Base-by-base conservation (phyloP, 352 stramenopile species). In the Phytophthora citricola region DNA sequence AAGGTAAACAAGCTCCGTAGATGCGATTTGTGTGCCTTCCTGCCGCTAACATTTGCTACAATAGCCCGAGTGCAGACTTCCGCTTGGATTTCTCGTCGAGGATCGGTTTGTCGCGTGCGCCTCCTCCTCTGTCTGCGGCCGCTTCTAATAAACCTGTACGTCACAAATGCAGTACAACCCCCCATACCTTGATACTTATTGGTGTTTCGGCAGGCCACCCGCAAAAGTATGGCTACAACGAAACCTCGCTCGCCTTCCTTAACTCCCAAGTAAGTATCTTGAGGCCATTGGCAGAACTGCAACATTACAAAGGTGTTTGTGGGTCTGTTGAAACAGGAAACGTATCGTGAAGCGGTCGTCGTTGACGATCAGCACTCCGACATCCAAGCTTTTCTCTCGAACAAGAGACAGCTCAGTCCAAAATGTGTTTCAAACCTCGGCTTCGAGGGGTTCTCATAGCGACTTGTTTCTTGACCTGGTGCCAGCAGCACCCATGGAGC, bases 11-110 rank as follows among this genome's bases (percentile, higher is more conserved):
- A 36, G 31, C 36, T 27, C 7, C 17, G 9, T 48, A 24, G 17
- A 0, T 55, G 24, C 20, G 8, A 2, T 53, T 7, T 12, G 9
- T 36, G 31, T 8, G 9, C 20, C 14, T 5, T 39, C 24, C 14
- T 46, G 38, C 14, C n/a, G 40, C 26, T 52, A 41, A 48, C 5
- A 38, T 29, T 62, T 57, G 34, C 17, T 41, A 14, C 20, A n/a
- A 29, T 14, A 58, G 48, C 6, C 34, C 26, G 14, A 87, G 74
- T 20, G 71, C 81, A 47, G 75, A 80, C 50, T 88, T 90, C 38
- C 77, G 81, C 5, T 47, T 90, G 14, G 66, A 88, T 49, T 82
- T 90, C 20, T 87, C 81, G 0, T 79, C 81, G 3, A 74, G 75
- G 2, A 68, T 81, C 20, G 75, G 55, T 15, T 63, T 72, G 8